phyloP scores from a whole-genome alignment of 2,329 filamentous ascomycete species.

The Fusarium verrucosum region DNA sequence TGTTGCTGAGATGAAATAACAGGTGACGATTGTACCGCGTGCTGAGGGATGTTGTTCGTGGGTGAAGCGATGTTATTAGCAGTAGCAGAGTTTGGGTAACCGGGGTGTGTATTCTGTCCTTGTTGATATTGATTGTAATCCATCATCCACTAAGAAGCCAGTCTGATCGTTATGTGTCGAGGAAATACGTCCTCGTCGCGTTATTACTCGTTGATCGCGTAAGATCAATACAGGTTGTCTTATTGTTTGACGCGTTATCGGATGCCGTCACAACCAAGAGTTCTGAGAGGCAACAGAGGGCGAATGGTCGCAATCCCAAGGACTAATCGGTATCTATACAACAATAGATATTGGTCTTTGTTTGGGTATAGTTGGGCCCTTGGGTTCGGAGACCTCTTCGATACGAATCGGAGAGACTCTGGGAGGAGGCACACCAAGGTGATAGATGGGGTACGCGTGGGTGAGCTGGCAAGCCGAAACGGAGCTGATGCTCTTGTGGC shows the following conservation, averaged over 20 bases:
- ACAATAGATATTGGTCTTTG: conserved; percentile 48
- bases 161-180: conserved; percentile 39
- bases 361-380: conserved; percentile 59
- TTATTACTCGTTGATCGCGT: conserved; percentile 38
- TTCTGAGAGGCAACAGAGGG: conserved; percentile 24
- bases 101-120: conserved; percentile 71
- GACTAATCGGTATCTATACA: conserved; percentile 41
- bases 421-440: conserved; percentile 60
- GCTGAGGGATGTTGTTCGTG: conserved; percentile 73
- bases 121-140: conserved; percentile 77
- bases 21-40: conserved; percentile 77
- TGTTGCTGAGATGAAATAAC: conserved; percentile 83
- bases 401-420: conserved; percentile 51
- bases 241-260: conserved; percentile 21
- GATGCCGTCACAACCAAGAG: conserved; percentile 11
- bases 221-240: conserved; percentile 15
- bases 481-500: conserved; percentile 61
- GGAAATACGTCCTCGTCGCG: conserved; percentile 42
- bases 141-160: conserved; percentile 64
- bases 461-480: conserved; percentile 69
- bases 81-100: conserved; percentile 68
- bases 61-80: conserved; percentile 75
- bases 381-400: conserved; percentile 46
- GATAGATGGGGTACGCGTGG: conserved; percentile 67
- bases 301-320: conserved; percentile 40